Percentiles rank a stretch among this genome's conserved stretches.
Evolutionary conservation across 805 yeast species (phyloP).

Genomic region (Metschnikowia matae): DNA sequence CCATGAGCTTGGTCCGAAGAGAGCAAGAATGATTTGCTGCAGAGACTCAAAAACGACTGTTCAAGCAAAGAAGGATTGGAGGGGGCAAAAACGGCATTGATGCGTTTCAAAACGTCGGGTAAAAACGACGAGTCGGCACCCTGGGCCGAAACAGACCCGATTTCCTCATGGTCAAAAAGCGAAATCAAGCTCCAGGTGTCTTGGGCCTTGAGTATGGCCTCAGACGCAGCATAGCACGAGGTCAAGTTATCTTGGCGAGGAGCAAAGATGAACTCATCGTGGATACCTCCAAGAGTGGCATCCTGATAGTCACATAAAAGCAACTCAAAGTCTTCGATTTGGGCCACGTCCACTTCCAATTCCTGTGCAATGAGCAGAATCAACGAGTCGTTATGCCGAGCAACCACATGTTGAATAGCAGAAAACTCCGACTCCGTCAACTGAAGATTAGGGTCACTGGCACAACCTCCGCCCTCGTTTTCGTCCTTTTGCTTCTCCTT

Average conservation of each 20-base stretch:
- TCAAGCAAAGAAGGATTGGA: conserved; percentile 39
- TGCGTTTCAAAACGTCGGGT: conserved; percentile 70
- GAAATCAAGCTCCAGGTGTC: conserved; percentile 59
- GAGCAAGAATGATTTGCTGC: conserved; percentile 61
- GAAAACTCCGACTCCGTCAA: conserved; percentile 53
- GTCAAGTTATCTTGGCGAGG: conserved; percentile 90
- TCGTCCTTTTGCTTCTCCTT: conserved; percentile 17
- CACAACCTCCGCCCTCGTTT: conserved; percentile 27
- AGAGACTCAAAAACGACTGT: conserved; percentile 6
- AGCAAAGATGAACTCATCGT: conserved; percentile 86
- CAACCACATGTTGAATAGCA: conserved; percentile 58
- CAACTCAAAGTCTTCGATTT: conserved; percentile 87
- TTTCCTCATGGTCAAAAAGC: conserved; percentile 92
- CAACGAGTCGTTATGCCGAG: conserved; percentile 74
- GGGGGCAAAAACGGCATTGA: conserved; percentile 38
- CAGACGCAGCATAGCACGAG: conserved; percentile 76
- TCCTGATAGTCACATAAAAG: conserved; percentile 81
- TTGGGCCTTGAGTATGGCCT: conserved; percentile 60
- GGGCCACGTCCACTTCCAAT: conserved; percentile 45
- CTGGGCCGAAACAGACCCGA: conserved; percentile 91
- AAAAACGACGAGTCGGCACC: conserved; percentile 94
- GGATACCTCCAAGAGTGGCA: conserved; percentile 80
- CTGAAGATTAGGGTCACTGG: conserved; percentile 47
- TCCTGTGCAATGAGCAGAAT: conserved; percentile 67
- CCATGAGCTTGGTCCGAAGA: conserved; percentile 98